Evolutionary conservation across 2,329 filamentous ascomycete genomes (phyloP).

Genomic region (Grosmannia penicillata): DNA sequence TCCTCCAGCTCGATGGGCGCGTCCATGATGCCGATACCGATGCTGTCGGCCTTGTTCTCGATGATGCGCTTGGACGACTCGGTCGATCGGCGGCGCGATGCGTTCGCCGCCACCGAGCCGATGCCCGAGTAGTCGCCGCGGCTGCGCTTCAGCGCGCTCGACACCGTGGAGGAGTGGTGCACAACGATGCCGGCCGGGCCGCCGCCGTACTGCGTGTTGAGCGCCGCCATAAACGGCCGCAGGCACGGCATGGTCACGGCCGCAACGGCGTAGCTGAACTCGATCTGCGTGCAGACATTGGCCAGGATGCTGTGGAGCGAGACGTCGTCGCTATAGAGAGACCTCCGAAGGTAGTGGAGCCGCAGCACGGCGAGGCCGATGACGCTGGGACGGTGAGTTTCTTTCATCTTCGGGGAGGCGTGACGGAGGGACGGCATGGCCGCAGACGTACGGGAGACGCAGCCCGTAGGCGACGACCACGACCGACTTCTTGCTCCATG

Average conservation of each 20-base stretch:
- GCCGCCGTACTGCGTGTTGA: conserved; percentile 18
- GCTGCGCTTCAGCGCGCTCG: not conserved
- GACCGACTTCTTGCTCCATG: conserved; percentile 19
- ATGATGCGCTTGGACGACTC: not conserved
- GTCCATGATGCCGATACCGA: no score
- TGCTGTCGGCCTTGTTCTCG: not conserved
- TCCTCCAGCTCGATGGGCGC: no score
- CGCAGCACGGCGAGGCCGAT: conserved; percentile 22
- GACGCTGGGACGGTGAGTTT: no score
- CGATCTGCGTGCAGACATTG: conserved; percentile 22
- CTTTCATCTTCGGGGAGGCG: not conserved
- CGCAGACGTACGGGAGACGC: conserved; percentile 12
- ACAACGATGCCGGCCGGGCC: conserved; percentile 6
- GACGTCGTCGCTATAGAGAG: conserved; percentile 19
- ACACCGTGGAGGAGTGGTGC: conserved; percentile 5
- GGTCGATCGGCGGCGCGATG: not conserved
- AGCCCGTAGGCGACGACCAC: conserved; percentile 25
- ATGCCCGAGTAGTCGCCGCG: conserved; percentile 1
- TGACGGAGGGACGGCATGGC: not conserved
- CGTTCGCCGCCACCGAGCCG: not conserved
- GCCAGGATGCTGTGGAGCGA: conserved; percentile 20
- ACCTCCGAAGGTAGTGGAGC: conserved; percentile 19
- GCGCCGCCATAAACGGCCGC: conserved; percentile 25
- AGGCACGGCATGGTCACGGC: conserved; percentile 26
- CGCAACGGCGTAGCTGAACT: conserved; percentile 24